Percentiles rank a stretch among this genome's conserved stretches.
Evolutionary conservation across 495 filamentous ascomycete species (phyloP).

Genomic region (Trichoderma asperelloides): DNA sequence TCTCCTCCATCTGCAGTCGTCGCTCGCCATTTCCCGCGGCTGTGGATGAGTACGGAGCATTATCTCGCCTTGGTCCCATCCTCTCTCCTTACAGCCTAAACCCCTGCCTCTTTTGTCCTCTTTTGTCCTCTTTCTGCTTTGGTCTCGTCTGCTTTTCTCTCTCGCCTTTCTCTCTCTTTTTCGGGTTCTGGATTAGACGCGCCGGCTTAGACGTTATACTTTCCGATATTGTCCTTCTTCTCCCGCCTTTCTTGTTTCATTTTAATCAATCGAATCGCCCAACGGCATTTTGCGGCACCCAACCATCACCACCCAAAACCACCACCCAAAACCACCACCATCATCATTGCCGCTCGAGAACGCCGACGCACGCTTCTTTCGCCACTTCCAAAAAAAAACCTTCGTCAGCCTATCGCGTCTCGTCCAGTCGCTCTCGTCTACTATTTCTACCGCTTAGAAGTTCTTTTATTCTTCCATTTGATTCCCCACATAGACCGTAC

Average conservation of each 20-base stretch:
- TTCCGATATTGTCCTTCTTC: background rate
- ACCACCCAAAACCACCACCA: background rate
- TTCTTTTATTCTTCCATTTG: background rate
- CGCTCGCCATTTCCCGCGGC: slow-evolving; percentile 4
- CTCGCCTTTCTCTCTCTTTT: background rate
- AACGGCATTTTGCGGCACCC: background rate
- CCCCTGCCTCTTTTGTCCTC: slow-evolving; percentile 3
- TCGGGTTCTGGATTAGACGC: slow-evolving; percentile 9
- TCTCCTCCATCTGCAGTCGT: background rate
- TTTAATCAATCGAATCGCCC: slow-evolving; percentile 6
- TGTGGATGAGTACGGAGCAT: slow-evolving; percentile 2
- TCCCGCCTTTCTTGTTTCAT: background rate
- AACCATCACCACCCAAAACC: background rate
- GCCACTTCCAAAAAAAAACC: slow-evolving; percentile 3
- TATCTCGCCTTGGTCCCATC: slow-evolving; percentile 4
- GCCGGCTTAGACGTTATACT: slow-evolving; percentile 9
- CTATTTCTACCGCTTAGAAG: background rate
- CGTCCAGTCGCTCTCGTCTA: slow-evolving; percentile 1
- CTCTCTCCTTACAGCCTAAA: background rate
- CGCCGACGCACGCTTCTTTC: slow-evolving; percentile 1
- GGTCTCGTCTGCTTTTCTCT: background rate
- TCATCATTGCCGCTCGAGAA: background rate
- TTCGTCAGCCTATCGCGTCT: slow-evolving; percentile 7
- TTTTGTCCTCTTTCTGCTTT: background rate
- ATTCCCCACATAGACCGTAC: slow-evolving; percentile 8